Percentiles rank a stretch among this genome's conserved stretches.
phyloP scores from a whole-genome alignment of 306 rosid species.

The Pterocarpus santalinus region DNA sequence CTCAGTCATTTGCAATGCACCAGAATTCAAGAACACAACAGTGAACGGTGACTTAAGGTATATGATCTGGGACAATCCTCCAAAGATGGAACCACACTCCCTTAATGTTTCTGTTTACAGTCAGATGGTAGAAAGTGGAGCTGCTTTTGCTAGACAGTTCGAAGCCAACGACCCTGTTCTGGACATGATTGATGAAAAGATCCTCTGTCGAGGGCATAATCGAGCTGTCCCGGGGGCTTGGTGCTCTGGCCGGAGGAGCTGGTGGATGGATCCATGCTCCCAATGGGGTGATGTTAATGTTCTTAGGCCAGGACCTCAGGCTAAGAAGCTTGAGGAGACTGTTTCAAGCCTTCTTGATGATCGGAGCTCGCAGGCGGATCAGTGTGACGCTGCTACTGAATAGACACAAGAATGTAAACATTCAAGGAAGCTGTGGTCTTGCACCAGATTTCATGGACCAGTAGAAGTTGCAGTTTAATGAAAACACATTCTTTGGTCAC shows the following conservation, averaged over 20 bases:
- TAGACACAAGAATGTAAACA: slow-evolving; percentile 30
- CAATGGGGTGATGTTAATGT: slow-evolving; percentile 75
- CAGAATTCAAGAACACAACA: slow-evolving; percentile 77
- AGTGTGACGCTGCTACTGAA: slow-evolving; percentile 64
- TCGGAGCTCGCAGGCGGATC: slow-evolving; percentile 71
- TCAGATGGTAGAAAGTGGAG: slow-evolving; percentile 79
- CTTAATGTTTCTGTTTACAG: slow-evolving; percentile 67
- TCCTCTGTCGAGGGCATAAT: slow-evolving; percentile 67
- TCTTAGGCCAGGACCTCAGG: slow-evolving; percentile 72
- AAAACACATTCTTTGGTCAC: slow-evolving; percentile 49
- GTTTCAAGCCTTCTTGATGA: slow-evolving; percentile 72
- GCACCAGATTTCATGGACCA: slow-evolving; percentile 31
- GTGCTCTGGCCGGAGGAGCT: slow-evolving; percentile 77
- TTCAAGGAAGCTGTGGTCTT: slow-evolving; percentile 23
- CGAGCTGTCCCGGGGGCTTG: slow-evolving; percentile 72
- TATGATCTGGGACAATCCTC: slow-evolving; percentile 91
- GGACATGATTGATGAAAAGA: slow-evolving; percentile 67
- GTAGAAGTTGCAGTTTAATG: slow-evolving; percentile 28
- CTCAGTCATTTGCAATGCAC: slow-evolving; percentile 84
- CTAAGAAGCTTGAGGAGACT: slow-evolving; percentile 73
- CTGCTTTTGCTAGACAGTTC: slow-evolving; percentile 85
- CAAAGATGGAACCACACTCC: slow-evolving; percentile 76
- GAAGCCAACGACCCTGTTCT: slow-evolving; percentile 65
- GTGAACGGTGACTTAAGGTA: slow-evolving; percentile 80
- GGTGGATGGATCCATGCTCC: slow-evolving; percentile 88